Evolutionary conservation across 1,284 basidiomycete genomes (phyloP).

Genomic region (Cutaneotrichosporon dermatis): DNA sequence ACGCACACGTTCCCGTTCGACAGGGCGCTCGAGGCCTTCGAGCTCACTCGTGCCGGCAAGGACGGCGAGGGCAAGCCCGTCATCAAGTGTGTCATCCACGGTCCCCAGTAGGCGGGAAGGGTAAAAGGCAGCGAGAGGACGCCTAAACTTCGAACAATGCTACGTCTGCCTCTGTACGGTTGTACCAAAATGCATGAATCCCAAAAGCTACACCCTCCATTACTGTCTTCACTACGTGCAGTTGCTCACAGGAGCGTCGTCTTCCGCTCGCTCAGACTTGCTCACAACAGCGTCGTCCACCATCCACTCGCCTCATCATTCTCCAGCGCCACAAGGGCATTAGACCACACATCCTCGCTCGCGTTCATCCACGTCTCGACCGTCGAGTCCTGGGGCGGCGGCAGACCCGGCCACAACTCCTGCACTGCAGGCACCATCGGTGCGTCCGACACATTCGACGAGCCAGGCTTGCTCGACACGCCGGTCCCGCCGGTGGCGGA

Average conservation of each 20-base stretch:
- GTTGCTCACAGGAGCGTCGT: constrained; percentile 15
- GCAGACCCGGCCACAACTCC: constrained; percentile 18
- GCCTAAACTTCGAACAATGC: too few relatives aligned
- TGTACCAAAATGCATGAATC: not conserved
- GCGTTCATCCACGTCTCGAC: constrained; percentile 15
- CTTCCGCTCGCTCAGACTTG: constrained; percentile 13
- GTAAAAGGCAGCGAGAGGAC: too few relatives aligned
- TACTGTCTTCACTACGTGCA: too few relatives aligned
- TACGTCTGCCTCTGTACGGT: not conserved
- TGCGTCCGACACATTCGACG: not conserved
- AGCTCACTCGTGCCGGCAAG: constrained; percentile 61
- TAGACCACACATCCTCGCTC: constrained; percentile 22
- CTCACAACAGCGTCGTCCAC: constrained; percentile 21
- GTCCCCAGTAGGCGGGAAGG: constrained; percentile 31
- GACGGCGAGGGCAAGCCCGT: constrained; percentile 58
- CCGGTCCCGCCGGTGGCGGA: not conserved
- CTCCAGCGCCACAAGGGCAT: constrained; percentile 22
- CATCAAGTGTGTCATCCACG: constrained; percentile 49
- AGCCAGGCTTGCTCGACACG: not conserved
- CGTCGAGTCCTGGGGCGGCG: constrained; percentile 2
- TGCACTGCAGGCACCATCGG: constrained; percentile 10
- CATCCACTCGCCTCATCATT: constrained; percentile 22
- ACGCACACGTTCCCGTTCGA: constrained; percentile 59
- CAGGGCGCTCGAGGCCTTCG: constrained; percentile 56
- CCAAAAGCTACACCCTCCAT: not conserved